Base-by-base conservation (phyloP, 2,329 filamentous ascomycete genomes). In the Graphiopsis chlorocephala region DNA sequence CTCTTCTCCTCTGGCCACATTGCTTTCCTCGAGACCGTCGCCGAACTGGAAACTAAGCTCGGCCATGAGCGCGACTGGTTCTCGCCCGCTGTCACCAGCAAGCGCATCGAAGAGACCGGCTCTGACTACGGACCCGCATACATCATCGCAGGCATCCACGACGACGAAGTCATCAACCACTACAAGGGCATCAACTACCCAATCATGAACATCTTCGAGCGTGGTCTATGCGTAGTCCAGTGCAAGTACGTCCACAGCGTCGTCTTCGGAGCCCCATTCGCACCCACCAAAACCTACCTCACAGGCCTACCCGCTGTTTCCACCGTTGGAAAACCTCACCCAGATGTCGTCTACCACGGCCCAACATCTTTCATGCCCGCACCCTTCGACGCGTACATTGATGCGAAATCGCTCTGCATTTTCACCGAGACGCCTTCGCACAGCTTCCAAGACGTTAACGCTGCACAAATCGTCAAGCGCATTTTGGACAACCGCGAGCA, bases 131-230 rank as follows among this genome's bases (percentile, higher is more conserved):
- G 86, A 0, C 92, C 93, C 0, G 90, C 88, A 7, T 98, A 92
- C 75, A 85, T 99, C n/a, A 87, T 98, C 50, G 93, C 92, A 2
- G 95, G 95, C 57, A 89, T 99, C 26, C 95, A 99, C 78, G 91
- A 97, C 73, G 95, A 99, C 76, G 88, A 90, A 68, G 93, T 96
- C 66, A 96, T 99, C 78, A 99, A 99, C 79, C 83, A 90, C 72
- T 96, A 93, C 90, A 98, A 98, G 80, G 94, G 95, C 38, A 85
- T 97, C 72, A 99, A 99, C 80, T 99, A 97, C 76, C 95, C 95
- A 28, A 98, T 99, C 80, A 99, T 99, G 95, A 99, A 98, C 81
- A 93, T 97, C 64, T 97, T 94, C 73, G 95, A 99, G 82, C 90
- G 95, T 48, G 93, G 93, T 1, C 87, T 99, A 25, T 99, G 95